Conservation (phyloP, 1,284 basidiomycete species). For the Ceratorhiza oryzae-sativae region DNA sequence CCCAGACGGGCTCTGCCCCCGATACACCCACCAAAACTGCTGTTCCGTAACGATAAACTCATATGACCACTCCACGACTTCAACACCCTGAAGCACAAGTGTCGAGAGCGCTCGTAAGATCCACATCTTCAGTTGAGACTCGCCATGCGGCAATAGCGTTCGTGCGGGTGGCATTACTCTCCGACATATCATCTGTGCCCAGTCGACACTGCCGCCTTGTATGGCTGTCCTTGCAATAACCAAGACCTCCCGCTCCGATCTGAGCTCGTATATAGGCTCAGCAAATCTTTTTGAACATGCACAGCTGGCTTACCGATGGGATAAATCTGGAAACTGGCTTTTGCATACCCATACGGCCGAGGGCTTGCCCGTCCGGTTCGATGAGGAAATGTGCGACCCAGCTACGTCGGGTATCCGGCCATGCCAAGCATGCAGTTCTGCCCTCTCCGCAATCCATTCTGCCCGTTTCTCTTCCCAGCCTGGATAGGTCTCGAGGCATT, state of each 20-base stretch:
- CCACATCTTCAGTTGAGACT: conserved; percentile 38
- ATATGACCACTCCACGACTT: conserved; percentile 36
- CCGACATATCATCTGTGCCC: conserved; percentile 37
- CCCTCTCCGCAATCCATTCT: conserved; percentile 34
- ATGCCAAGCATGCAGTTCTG: conserved; percentile 21
- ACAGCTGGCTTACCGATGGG: conserved; percentile 22
- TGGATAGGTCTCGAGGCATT: conserved; percentile 33
- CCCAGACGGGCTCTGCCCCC: conserved; percentile 20
- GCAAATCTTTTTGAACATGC: neutral
- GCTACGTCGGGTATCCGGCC: conserved; percentile 37
- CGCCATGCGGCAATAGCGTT: conserved; percentile 32
- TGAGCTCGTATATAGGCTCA: conserved; percentile 4
- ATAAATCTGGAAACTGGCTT: conserved; percentile 31
- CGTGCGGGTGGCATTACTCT: conserved; percentile 33
- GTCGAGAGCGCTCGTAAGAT: conserved; percentile 35
- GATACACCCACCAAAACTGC: conserved; percentile 38
- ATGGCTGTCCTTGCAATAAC: conserved; percentile 36
- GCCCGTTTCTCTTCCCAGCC: conserved; percentile 37
- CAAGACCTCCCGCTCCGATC: conserved; percentile 31
- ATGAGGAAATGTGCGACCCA: conserved; percentile 21
- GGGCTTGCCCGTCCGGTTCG: conserved; percentile 30
- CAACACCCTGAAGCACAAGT: conserved; percentile 31
- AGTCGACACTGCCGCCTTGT: conserved; percentile 36
- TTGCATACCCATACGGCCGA: conserved; percentile 32
- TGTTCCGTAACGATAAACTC: conserved; percentile 34